Base-by-base conservation (phyloP, 768 basidiomycete species). In the Macrolepiota albuminosa region DNA sequence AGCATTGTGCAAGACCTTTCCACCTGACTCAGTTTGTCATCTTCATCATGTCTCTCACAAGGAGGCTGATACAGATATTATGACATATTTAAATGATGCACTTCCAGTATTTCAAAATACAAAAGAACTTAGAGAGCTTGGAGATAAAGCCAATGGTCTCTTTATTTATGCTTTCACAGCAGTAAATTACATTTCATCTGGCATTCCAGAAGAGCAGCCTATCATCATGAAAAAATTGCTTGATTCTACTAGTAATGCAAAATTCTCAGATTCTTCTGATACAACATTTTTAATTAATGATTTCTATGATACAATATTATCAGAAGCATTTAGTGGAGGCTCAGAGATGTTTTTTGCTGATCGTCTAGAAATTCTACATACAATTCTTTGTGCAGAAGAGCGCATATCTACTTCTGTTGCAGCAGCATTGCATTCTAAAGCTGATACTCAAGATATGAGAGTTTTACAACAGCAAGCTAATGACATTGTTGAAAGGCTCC, bases 1-100 rank as follows among this genome's bases (percentile, higher is more conserved):
- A 39, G 14, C 43, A 18, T 45, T 68, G 29, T 68, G 67, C 39
- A 49, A 39, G 13, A 57, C 61, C 21, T 66, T 68, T 18, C 24
- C 64, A 31, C 18, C 49, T 21, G 58, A 63, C 9, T 62, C 66
- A 10, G 63, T 70, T 48, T 58, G 51, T n/a, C 21, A 49, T 7
- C 58, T 66, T 14, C 42, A 61, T 5, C 45, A 45, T 34, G 49
- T 66, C 0, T 10, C 55, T 47, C 2, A 52, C 13, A 34, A 52
- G 11, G n/a, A 52, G n/a, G 34, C 24, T 37, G 21, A 37, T 33
- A 29, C 29, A 37, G 34, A 52, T 24, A 52, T 52, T 13, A 36
- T 26, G n/a, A 34, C 37, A 13, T 62, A n/a, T 50, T 57, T 26
- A 14, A 4, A 13, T 2, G 14, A 6, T 40, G 39, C 21, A 39